Conservation (phyloP, 2,329 filamentous ascomycete species). For the Diaporthe amygdali region DNA sequence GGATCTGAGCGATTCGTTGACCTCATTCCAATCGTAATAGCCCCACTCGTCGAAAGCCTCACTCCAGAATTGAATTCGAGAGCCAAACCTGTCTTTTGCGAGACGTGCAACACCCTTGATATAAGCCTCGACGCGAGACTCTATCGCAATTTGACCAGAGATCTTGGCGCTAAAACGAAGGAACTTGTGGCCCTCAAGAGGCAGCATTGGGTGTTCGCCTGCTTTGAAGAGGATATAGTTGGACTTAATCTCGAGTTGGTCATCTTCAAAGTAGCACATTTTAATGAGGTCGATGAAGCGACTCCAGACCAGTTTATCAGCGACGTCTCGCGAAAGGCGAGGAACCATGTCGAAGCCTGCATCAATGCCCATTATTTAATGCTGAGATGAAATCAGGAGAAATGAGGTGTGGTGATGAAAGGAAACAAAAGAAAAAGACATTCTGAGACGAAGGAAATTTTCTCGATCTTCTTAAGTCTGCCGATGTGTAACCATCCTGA, state of each 20-base stretch:
- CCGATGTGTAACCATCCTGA: neutral
- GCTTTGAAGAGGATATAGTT: conserved; percentile 11
- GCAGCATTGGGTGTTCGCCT: conserved; percentile 5
- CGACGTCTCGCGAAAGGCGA: neutral
- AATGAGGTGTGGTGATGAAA: neutral
- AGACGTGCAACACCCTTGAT: neutral
- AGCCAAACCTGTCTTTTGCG: neutral
- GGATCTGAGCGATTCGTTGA: neutral
- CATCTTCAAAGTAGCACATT: neutral
- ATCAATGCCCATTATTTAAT: neutral
- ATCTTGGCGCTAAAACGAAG: conserved; percentile 16
- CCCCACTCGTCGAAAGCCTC: neutral
- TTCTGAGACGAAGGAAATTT: neutral
- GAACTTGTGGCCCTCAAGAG: conserved; percentile 8
- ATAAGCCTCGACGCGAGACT: neutral
- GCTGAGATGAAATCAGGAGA: neutral
- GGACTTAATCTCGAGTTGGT: neutral
- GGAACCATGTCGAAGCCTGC: conserved; percentile 19
- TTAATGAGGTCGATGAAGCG: neutral
- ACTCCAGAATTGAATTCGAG: neutral
- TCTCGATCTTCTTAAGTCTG: too few relatives aligned
- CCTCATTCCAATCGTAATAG: neutral
- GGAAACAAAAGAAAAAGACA: too few relatives aligned
- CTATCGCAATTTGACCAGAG: neutral
- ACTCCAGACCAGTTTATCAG: neutral